Evolutionary conservation across 805 yeast species (phyloP), one percentile per base, ranked within the genome.

Genomic region (Pichia paraexigua): DNA sequence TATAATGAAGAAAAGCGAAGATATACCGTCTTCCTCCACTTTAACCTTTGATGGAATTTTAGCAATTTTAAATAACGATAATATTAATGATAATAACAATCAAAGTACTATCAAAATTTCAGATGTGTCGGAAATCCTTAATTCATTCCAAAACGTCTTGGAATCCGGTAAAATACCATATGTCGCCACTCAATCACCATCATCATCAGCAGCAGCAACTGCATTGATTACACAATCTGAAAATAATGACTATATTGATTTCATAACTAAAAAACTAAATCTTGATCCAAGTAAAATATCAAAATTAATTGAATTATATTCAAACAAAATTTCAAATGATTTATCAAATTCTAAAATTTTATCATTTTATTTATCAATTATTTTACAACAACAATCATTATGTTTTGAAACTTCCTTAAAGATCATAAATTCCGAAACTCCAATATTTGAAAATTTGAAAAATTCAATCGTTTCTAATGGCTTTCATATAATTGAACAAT

Each of bases 401-500:
- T 50, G 20, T 43, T 50, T 41, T n/a, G 40, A 22, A 17, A 10
- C 40, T 2, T 47, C 49, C 13, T 37, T 47, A n/a, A 18, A 39
- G n/a, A 37, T 50, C 10, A 5, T 47, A 4, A 50, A 37, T 30
- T 39, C 37, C 12, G 43, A 41, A 15, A 22, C 5, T 41, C n/a
- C 35, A 30, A 12, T 30, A 2, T 30, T 30, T 30, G 35, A 30
- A 30, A n/a, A 24, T 10, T 40, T 40, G 15, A 20, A 13, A 40
- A 40, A 40, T 10, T 18, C 22, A 21, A 40, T 40, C 2, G 5
- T 20, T 18, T 20, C 27, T 6, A 41, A 24, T 39, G 58, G 61
- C 9, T 50, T 54, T 48, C 48, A 58, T 37, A 58, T 74, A 41
- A 68, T 76, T 22, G 58, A 62, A 20, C 53, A 60, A 0, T 71